Evolutionary conservation across 139 green algal genomes (phyloP).

Genomic region (Asterochloris erici): DNA sequence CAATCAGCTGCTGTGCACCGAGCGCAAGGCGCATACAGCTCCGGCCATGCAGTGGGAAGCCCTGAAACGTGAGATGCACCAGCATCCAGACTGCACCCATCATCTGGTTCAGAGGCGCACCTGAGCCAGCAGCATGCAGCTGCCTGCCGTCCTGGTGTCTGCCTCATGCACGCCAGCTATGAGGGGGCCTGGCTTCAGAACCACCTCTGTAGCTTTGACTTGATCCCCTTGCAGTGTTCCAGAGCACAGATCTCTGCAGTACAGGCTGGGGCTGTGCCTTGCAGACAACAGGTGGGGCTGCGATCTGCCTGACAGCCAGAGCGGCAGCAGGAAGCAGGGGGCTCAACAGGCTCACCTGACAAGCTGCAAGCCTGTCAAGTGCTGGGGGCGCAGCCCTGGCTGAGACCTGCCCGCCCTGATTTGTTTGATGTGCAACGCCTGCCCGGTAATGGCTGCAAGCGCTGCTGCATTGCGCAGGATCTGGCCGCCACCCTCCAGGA

Average conservation of each 20-base stretch:
- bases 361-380: constrained; percentile 62
- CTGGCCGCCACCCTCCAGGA: constrained; percentile 78
- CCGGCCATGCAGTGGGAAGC: neutral
- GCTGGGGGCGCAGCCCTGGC: constrained; percentile 43
- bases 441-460: constrained; percentile 50
- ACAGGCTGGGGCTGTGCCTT: no score
- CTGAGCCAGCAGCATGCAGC: constrained; percentile 75
- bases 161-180: constrained; percentile 27
- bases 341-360: constrained; percentile 20
- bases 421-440: constrained; percentile 40
- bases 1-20: no score
- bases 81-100: neutral
- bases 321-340: neutral
- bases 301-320: neutral
- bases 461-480: constrained; percentile 72
- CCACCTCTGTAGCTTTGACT: constrained; percentile 35
- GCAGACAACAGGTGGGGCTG: no score
- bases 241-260: constrained; percentile 25
- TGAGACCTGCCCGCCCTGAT: constrained; percentile 48
- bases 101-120: neutral
- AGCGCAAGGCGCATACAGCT: no score
- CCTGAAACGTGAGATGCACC: neutral
- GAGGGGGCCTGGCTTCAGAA: constrained; percentile 36
- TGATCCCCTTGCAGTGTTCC: constrained; percentile 38
- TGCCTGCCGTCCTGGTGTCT: constrained; percentile 74